Conservation (phyloP, 176 grass and related monocot genomes). For the Cenchrus americanus region DNA sequence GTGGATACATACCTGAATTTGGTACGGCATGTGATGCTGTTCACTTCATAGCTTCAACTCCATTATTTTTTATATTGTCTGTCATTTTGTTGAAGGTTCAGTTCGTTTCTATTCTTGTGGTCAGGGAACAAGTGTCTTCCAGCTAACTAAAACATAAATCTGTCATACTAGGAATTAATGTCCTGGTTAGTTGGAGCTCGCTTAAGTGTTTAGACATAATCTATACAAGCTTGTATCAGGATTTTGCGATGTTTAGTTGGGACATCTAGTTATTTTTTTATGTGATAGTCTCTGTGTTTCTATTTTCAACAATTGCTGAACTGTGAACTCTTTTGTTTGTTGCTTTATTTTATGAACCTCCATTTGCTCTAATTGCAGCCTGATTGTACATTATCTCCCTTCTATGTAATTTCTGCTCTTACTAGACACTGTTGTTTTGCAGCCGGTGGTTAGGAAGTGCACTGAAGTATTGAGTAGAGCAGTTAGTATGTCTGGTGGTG, state of each 20-base stretch:
- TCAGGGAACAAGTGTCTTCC: conserved; percentile 6
- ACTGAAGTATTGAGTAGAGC: conserved; percentile 65
- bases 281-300: neutral
- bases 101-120: neutral
- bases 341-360: conserved; percentile 5
- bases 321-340: conserved; percentile 9
- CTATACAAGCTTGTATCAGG: conserved; percentile 15
- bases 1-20: conserved; percentile 2
- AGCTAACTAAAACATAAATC: neutral
- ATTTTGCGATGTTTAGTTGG: neutral
- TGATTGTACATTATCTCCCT: conserved; percentile 26
- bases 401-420: conserved; percentile 37
- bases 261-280: conserved; percentile 18
- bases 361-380: conserved; percentile 33
- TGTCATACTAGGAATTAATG: neutral
- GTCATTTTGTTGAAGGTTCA: neutral
- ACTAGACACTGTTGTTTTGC: conserved; percentile 40
- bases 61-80: neutral
- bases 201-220: neutral
- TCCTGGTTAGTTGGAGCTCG: conserved; percentile 17
- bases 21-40: neutral
- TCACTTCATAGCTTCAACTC: conserved; percentile 4
- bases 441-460: conserved; percentile 85
- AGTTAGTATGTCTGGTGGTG: conserved; percentile 75
- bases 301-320: conserved; percentile 16